These are phyloP conservation scores for Keqinozyma sinolaborantium DNA, from an alignment of 1,139 yeast genomes.

Conservation along the genomic window DNA sequence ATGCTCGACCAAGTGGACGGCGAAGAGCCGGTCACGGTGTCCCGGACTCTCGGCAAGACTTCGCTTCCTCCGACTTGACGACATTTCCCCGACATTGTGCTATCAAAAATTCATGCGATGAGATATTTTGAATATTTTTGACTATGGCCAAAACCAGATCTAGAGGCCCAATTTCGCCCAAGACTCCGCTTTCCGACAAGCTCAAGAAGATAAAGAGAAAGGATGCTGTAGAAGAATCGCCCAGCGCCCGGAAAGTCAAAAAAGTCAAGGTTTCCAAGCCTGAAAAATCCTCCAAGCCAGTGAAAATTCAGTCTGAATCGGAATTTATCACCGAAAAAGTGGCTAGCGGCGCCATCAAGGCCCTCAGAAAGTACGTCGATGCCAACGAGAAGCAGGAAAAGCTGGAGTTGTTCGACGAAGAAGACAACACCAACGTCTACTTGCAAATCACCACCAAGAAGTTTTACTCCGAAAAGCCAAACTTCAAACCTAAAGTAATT, in stretches of 20 bases:
- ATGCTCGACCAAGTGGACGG: constrained; percentile 23
- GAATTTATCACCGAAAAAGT: constrained; percentile 17
- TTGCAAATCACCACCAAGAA: constrained; percentile 65
- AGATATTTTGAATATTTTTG: constrained; percentile 10
- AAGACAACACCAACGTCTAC: constrained; percentile 48
- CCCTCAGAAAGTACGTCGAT: constrained; percentile 43
- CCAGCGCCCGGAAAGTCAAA: constrained; percentile 15
- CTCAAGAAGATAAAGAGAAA: constrained; percentile 14
- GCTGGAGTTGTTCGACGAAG: constrained; percentile 41
- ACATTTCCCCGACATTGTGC: constrained; percentile 1
- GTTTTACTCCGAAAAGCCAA: constrained; percentile 58
- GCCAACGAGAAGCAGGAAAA: constrained; percentile 25
- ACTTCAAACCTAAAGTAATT: constrained; percentile 71
- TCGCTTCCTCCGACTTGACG: constrained; percentile 11
- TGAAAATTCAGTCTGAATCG: constrained; percentile 3
- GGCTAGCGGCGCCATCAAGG: constrained; percentile 46
- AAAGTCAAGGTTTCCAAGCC: constrained; percentile 9
- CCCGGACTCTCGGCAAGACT: constrained; percentile 9
- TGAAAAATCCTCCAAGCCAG: constrained; percentile 2
- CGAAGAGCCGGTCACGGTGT: constrained; percentile 2
- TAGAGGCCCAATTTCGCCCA: constrained; percentile 19
- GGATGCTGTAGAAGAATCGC: constrained; percentile 15
- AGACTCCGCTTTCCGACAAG: constrained; percentile 17
- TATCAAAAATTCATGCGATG: constrained; percentile 8
- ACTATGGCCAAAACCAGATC: constrained; percentile 32